These are phyloP conservation scores for Gremmenia infestans DNA, from an alignment of 2,329 filamentous ascomycete species.

Conservation along the genomic window DNA sequence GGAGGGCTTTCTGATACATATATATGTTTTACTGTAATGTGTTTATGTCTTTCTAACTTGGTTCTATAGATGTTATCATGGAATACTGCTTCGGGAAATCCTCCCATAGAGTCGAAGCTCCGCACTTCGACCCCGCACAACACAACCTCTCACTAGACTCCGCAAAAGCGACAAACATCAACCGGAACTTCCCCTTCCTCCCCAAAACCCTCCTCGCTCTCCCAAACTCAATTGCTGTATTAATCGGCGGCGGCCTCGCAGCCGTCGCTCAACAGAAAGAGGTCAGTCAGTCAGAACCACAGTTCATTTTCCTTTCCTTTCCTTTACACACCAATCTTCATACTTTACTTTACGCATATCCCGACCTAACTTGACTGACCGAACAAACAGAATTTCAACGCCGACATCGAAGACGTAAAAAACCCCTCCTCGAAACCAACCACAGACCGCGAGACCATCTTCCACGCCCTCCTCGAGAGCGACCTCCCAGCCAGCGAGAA, in stretches of 20 bases:
- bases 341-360: neutral
- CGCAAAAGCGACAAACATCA: neutral
- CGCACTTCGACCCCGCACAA: conserved; percentile 11
- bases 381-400: neutral
- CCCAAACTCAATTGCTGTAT: conserved; percentile 4
- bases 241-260: conserved; percentile 4
- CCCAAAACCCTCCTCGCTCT: conserved; percentile 7
- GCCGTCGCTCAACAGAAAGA: neutral
- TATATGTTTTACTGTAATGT: neutral
- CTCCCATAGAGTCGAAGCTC: conserved; percentile 6
- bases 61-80: conserved; percentile 20
- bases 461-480: conserved; percentile 16
- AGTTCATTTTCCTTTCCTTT: neutral
- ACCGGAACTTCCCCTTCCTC: conserved; percentile 9
- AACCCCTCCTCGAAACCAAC: conserved; percentile 15
- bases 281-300: neutral
- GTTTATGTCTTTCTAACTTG: neutral
- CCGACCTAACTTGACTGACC: neutral
- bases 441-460: conserved; percentile 17
- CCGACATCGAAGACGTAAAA: neutral
- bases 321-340: too few species aligned
- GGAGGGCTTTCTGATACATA: neutral
- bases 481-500: conserved; percentile 34
- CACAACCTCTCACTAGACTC: conserved; percentile 1
- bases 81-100: conserved; percentile 23